phyloP scores from a whole-genome alignment of 2,329 filamentous ascomycete genomes.

The Dichotomopilus funicola region DNA sequence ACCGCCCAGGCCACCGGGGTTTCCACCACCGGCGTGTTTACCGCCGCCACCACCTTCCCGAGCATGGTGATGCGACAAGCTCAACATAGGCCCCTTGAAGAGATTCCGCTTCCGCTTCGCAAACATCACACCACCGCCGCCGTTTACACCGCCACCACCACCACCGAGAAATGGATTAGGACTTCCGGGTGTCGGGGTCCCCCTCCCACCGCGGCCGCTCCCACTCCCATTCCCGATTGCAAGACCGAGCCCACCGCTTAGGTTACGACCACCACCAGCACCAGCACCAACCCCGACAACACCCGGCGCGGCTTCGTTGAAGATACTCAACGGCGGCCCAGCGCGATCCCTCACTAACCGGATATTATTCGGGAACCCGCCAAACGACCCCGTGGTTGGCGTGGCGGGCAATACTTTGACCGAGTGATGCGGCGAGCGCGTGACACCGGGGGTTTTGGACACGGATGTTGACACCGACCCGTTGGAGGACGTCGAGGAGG shows the following conservation, averaged over 20 bases:
- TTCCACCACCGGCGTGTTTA: not conserved
- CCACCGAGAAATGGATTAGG: constrained; percentile 41
- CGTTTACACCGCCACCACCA: constrained; percentile 30
- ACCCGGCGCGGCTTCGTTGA: constrained; percentile 53
- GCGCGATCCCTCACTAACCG: constrained; percentile 63
- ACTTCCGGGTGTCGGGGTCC: constrained; percentile 35
- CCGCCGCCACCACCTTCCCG: not conserved
- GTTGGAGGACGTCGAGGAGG: constrained; percentile 83
- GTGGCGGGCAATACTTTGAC: constrained; percentile 94
- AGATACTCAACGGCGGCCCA: constrained; percentile 44
- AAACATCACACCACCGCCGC: constrained; percentile 53
- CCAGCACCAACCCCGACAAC: not conserved
- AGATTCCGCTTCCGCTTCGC: constrained; percentile 74
- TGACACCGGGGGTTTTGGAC: constrained; percentile 58
- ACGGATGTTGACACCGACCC: constrained; percentile 62
- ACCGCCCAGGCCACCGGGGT: no score
- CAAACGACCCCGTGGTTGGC: constrained; percentile 52
- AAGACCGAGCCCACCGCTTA: no score
- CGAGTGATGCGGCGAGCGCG: constrained; percentile 76
- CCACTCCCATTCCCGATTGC: no score
- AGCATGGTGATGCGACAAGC: constrained; percentile 31
- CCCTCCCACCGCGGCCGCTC: not conserved
- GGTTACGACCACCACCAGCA: no score
- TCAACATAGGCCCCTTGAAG: constrained; percentile 72
- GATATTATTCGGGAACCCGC: constrained; percentile 72